Conservation (phyloP, 495 filamentous ascomycete genomes). For the Hypoxylon lienhwacheense region DNA sequence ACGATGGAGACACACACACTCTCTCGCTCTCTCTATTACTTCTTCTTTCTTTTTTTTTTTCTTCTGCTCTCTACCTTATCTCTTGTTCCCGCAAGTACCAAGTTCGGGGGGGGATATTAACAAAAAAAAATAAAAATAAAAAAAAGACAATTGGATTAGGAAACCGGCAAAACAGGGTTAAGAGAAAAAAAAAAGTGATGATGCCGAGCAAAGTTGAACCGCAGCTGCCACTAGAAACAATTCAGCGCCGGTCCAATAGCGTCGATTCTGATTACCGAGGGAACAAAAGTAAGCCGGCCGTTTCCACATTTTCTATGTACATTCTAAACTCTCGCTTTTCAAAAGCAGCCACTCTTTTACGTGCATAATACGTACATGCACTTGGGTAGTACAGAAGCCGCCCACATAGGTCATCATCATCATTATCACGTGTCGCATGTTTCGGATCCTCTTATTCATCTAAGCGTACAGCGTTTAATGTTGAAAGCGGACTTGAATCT, state of each 20-base stretch:
- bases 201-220: constrained; percentile 39
- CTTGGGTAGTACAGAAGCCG: no score
- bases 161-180: constrained; percentile 12
- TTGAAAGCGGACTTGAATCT: no score
- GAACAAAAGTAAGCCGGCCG: constrained; percentile 32
- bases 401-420: constrained; percentile 18
- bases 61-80: no score
- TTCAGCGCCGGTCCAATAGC: constrained; percentile 38
- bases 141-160: constrained; percentile 4
- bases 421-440: constrained; percentile 24
- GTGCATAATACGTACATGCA: no score
- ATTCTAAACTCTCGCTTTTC: background rate
- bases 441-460: no score
- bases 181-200: constrained; percentile 32
- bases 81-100: constrained; percentile 41
- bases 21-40: no score
- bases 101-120: no score
- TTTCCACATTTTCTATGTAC: constrained; percentile 7
- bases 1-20: constrained; percentile 21
- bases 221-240: constrained; percentile 34
- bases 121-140: no score
- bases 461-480: no score
- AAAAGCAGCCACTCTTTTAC: background rate
- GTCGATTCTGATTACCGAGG: constrained; percentile 43
- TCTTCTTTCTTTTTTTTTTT: no score